Evolutionary conservation across 2,329 filamentous ascomycete genomes (phyloP), one percentile per base, ranked within the genome.

Genomic region (Zelopaecilomyces penicillatus): DNA sequence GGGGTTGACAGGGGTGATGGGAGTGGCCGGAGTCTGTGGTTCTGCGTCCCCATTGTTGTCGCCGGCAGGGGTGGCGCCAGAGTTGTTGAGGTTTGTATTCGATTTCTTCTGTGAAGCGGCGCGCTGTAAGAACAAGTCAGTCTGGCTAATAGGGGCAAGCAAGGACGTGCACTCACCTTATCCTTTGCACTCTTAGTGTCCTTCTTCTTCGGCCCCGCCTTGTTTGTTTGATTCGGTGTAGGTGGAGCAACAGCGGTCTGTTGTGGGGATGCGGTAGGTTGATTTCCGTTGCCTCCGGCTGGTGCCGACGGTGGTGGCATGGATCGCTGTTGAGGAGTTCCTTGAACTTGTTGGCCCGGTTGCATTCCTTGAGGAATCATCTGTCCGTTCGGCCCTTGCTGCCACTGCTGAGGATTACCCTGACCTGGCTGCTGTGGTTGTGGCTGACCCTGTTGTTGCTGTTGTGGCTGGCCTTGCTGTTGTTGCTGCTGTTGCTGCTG

Each of bases 131-230:
- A 51, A 10, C 29, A 38, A 12, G 26, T 8, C 28, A 28, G 34
- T 57, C 37, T 56, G 41, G 45, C 41, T 49, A 19, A 47, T 12
- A 27, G 35, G 12, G 11, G 9, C 9, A 31, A 9, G 19, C 10
- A 35, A 3, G n/a, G 6, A 26, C 4, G 36, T 35, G 30, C 29
- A 57, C 69, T 68, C 75, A 86, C 83, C 80, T 87, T 87, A 46
- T 67, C 71, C 64, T 83, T 85, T 5, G 76, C 70, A 49, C 70
- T 74, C 64, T 83, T 83, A 5, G 67, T 69, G 30, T 81, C 79
- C 70, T 87, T 86, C 75, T 91, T 91, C 64, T 87, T 33, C 1
- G 85, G 83, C 31, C 78, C 81, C 4, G 83, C 65, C 69, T 91
- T 91, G 58, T 81, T 83, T 2, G 71, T 63, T 59, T 87, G 84